Evolutionary conservation across 2,329 filamentous ascomycete species (phyloP), one percentile per base, ranked within the genome.

Genomic region (Chaetomium sp.): DNA sequence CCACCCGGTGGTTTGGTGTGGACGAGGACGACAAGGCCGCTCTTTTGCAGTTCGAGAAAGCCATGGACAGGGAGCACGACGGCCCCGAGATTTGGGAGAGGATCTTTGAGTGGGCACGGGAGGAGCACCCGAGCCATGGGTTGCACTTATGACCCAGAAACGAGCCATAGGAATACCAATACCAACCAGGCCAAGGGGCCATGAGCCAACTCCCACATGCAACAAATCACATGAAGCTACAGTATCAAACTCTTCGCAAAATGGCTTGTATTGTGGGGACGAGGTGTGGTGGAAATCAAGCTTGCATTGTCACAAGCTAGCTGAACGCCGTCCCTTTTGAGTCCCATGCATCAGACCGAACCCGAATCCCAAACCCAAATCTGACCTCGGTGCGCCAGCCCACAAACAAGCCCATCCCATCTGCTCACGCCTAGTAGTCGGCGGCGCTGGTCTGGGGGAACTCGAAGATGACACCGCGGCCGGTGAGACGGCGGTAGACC

Each of bases 401-500:
- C 67, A 66, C 64, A 67, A 69, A 64, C 65, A 71, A 70, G 66
- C 61, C 53, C 61, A 38, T 21, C 61, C 53, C 61, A 38, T 21
- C 42, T 45, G 38, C 51, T 57, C 51, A 54, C 58, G 60, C 67
- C 85, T 95, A 96, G 84, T 91, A 96, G 79, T 97, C 93, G 74
- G 87, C 76, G 77, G 84, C 81, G 78, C 85, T 85, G 79, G 86
- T 86, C 86, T 96, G 91, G 77, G 95, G 95, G 89, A 99, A 99
- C 89, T 99, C 95, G 80, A 99, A 99, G 83, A 89, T 88, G 80
- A 98, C 95, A 80, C 88, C 88, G 84, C 96, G 95, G 83, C 95
- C 95, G 70, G 95, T 99, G 79, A 99, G 86, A 78, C 92, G 90
- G 83, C 93, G 92, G 91, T 99, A 99, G 80, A 99, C 95, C 89